Conservation (phyloP, 306 rosid genomes). For the Lathyrus aphaca region DNA sequence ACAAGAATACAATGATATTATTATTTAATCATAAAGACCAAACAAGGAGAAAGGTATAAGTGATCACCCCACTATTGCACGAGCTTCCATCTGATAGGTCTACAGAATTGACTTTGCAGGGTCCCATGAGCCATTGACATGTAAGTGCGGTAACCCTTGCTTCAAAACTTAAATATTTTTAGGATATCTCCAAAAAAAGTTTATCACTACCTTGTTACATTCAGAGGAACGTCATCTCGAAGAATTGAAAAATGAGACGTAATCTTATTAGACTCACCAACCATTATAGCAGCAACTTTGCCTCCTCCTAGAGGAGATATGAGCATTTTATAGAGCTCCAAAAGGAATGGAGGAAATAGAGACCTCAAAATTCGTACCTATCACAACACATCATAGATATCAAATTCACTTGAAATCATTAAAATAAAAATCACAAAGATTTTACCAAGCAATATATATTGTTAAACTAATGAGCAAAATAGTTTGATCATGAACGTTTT, state of each 20-base stretch:
- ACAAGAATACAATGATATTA: conserved; percentile 16
- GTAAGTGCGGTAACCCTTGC: conserved; percentile 94
- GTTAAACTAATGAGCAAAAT: too few species aligned
- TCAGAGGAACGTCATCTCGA: conserved; percentile 17
- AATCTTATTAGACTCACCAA: conserved; percentile 62
- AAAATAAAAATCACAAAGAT: too few species aligned
- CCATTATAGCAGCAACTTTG: conserved; percentile 86
- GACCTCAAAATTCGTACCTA: conserved; percentile 77
- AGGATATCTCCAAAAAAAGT: conserved; percentile 40
- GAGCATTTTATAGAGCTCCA: conserved; percentile 74
- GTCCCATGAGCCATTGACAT: conserved; percentile 97
- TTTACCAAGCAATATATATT: too few species aligned
- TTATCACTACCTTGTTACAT: conserved; percentile 22
- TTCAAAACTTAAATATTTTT: conserved; percentile 46
- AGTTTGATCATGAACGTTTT: neutral
- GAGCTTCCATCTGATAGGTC: conserved; percentile 70
- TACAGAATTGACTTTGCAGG: conserved; percentile 73
- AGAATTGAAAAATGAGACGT: conserved; percentile 17
- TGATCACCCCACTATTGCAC: conserved; percentile 75
- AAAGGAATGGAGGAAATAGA: conserved; percentile 80
- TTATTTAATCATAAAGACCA: conserved; percentile 3
- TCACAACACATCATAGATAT: conserved; percentile 15
- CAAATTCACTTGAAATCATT: too few species aligned
- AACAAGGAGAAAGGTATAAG: conserved; percentile 38
- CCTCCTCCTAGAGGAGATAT: conserved; percentile 79